Base-by-base conservation (phyloP, 2,329 filamentous ascomycete genomes). In the Fusarium zealandicum region DNA sequence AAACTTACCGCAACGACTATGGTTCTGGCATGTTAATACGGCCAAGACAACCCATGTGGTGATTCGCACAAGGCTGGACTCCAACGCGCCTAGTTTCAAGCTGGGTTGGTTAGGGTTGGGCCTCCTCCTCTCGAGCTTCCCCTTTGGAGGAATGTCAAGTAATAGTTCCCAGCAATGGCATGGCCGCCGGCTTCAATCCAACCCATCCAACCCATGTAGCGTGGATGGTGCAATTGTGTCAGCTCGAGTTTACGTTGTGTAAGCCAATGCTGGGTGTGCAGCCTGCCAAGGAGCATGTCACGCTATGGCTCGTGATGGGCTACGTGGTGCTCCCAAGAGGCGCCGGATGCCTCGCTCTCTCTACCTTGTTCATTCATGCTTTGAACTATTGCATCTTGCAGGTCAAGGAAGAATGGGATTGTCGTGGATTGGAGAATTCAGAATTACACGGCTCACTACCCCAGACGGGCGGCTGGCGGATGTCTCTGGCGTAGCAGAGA, bases 221-320 rank as follows among this genome's bases (percentile, higher is more conserved):
- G 18, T 35, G 32, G 27, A 35, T 39, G 40, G 40, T 33, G 54
- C 39, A 56, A 57, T 56, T 50, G 44, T 65, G 64, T 65, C 61
- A 66, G 61, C 64, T 53, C 49, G 44, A 58, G 45, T 59, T 57
- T 50, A 27, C 42, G 16, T 59, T 54, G 58, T 60, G 64, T 61
- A 61, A 67, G 53, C 61, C 54, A 56, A 64, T 58, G 57, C 59
- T 49, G 38, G 57, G 40, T 40, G 58, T 51, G 45, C 60, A 61
- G 48, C 55, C 50, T 18, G 63, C 57, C 62, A 63, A 62, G 49
- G 48, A 53, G 43, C 14, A 36, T 42, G 39, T 20, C 9, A 25
- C 52, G 35, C 45, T 51, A 48, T 60, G 47, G 56, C 47, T 50
- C 47, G 61, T 50, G 33, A 46, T 39, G 48, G 32, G 20, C 46